Evolutionary conservation across 805 yeast species (phyloP).

Genomic region (Wickerhamiella occidentalis): DNA sequence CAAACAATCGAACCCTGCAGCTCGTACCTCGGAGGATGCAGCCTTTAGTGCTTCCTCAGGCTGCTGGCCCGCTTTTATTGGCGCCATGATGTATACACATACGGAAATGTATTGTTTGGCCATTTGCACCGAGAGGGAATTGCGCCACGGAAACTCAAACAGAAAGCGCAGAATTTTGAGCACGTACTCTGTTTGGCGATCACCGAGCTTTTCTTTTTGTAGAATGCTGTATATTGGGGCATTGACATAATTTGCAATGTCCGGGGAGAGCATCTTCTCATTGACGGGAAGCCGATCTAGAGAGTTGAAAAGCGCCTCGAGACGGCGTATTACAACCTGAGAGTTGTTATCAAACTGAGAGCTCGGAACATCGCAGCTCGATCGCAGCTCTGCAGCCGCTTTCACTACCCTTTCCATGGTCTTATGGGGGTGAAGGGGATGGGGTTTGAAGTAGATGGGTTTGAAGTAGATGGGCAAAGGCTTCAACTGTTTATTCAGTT

Average conservation of each 20-base stretch:
- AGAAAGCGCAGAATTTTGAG: slow-evolving; percentile 36
- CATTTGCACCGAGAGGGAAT: slow-evolving; percentile 14
- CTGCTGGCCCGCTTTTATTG: slow-evolving; percentile 15
- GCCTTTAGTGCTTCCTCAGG: slow-evolving; percentile 14
- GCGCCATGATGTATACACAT: slow-evolving; percentile 20
- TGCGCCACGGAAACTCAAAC: slow-evolving; percentile 23
- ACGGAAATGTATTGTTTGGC: slow-evolving; percentile 23
- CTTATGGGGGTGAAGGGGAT: background rate
- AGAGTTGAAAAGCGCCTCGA: background rate
- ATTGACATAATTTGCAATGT: slow-evolving; percentile 48
- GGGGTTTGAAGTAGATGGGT: too few relatives aligned
- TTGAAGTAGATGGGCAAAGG: too few relatives aligned
- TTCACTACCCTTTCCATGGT: slow-evolving; percentile 5
- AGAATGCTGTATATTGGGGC: slow-evolving; percentile 47
- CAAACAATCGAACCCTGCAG: slow-evolving; percentile 24
- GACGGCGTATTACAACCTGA: slow-evolving; percentile 23
- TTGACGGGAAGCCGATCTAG: background rate
- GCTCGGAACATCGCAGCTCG: slow-evolving; percentile 11
- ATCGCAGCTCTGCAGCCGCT: background rate
- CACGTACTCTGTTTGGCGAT: slow-evolving; percentile 35
- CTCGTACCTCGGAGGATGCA: slow-evolving; percentile 17
- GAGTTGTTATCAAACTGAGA: slow-evolving; percentile 17
- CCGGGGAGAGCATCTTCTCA: background rate
- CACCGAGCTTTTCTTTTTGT: slow-evolving; percentile 36
- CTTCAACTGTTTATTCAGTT: too few relatives aligned